Evolutionary conservation across 345 rosid species (phyloP), one percentile per base, ranked within the genome.

Genomic region (Aquilaria yunnanensis): DNA sequence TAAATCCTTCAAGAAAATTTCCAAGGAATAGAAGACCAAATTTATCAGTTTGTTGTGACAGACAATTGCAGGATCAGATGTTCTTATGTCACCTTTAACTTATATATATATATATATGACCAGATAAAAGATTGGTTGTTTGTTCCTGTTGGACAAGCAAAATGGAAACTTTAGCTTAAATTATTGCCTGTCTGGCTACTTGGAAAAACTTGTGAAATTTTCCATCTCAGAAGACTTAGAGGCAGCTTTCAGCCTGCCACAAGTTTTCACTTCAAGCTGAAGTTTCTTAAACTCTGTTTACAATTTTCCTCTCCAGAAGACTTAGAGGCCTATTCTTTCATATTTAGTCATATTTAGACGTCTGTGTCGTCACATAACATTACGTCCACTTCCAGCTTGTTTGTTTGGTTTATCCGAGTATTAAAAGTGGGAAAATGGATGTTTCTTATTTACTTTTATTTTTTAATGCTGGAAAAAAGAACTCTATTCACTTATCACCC

Each of bases 161-260:
- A 37, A 69, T 45, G 68, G 60, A 75, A 69, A 66, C 83, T 72
- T 80, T 52, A 59, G 76, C 63, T 51, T 76, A 82, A 74, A 49
- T 62, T 43, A 64, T 14, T 50, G 13, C 47, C 14, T 54, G 75
- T 46, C 31, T 31, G 59, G 52, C 43, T 10, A 51, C 33, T 68
- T 68, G 80, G 76, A 70, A 14, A 78, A 67, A 76, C 83, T 83
- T 78, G 76, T 65, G 59, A 67, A 74, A 68, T 67, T 74, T 61
- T 60, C 58, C 49, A 56, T 47, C 23, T 33, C 43, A 16, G 34
- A 12, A 78, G 60, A 55, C 76, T 70, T 78, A 41, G 60, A 48
- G 78, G 74, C 74, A 78, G 78, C 67, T 71, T 68, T 62, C 45
- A 60, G 57, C 50, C 13, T 53, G 3, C 41, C 12, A 33, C 60